Evolutionary conservation across 2,329 filamentous ascomycete species (phyloP).

Genomic region (Colletotrichum tanaceti): DNA sequence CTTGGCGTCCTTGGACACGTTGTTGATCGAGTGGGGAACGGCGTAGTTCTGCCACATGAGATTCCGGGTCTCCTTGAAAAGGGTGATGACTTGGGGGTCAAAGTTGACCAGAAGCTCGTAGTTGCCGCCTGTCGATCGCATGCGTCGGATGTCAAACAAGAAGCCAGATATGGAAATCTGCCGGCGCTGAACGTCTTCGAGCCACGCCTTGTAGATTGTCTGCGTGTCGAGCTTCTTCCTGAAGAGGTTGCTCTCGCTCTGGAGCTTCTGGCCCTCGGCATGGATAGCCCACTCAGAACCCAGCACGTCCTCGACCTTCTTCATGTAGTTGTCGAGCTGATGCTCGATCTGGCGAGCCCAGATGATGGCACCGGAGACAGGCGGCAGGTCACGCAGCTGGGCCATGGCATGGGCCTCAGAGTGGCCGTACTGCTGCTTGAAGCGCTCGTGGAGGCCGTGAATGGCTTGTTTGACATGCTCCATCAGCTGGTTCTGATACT

Average conservation of each 20-base stretch:
- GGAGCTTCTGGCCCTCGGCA: slow-evolving; percentile 92
- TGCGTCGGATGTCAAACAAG: slow-evolving; percentile 88
- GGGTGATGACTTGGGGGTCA: slow-evolving; percentile 93
- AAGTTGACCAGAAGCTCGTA: slow-evolving; percentile 96
- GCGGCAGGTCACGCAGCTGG: slow-evolving; percentile 92
- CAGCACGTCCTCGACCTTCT: slow-evolving; percentile 97
- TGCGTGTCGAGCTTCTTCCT: slow-evolving; percentile 95
- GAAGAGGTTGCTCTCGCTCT: slow-evolving; percentile 91
- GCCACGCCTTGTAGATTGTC: slow-evolving; percentile 95
- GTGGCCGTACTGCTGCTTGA: slow-evolving; percentile 98
- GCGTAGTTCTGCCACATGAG: slow-evolving; percentile 94
- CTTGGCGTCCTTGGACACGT: slow-evolving; percentile 98
- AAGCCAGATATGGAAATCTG: slow-evolving; percentile 93
- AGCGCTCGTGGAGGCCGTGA: slow-evolving; percentile 90
- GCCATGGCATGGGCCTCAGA: slow-evolving; percentile 99
- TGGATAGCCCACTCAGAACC: slow-evolving; percentile 95
- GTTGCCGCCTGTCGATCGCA: slow-evolving; percentile 89
- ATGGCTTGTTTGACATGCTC: slow-evolving; percentile 99
- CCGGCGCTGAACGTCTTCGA: slow-evolving; percentile 86
- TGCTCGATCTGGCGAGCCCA: slow-evolving; percentile 98
- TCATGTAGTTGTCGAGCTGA: slow-evolving; percentile 96
- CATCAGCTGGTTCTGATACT: slow-evolving; percentile 98
- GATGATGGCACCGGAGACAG: slow-evolving; percentile 96
- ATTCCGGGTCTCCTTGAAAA: slow-evolving; percentile 99
- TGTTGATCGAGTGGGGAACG: slow-evolving; percentile 93